Percentiles rank a stretch among this genome's conserved stretches.
Evolutionary conservation across 768 basidiomycete genomes (phyloP).

Genomic region (Boletus vermiculosoides): DNA sequence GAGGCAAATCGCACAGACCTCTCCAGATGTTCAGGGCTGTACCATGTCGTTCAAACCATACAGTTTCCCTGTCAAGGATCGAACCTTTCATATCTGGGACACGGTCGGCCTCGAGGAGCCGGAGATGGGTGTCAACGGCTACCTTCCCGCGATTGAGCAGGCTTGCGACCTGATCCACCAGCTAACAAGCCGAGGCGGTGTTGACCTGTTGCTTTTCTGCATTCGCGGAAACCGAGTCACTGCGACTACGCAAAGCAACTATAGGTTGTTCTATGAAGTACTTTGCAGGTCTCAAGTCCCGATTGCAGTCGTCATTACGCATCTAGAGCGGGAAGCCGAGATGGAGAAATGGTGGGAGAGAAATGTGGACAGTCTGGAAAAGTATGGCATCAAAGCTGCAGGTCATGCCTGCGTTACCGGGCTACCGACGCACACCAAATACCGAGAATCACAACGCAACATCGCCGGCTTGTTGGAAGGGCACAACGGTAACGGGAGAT

Average conservation of each 20-base stretch:
- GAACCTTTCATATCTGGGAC: conserved; percentile 31
- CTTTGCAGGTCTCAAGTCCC: conserved; percentile 38
- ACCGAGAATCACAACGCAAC: conserved; percentile 21
- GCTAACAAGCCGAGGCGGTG: conserved; percentile 32
- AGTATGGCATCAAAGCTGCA: conserved; percentile 26
- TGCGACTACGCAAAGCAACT: conserved; percentile 38
- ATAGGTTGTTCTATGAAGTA: conserved; percentile 41
- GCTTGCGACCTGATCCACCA: conserved; percentile 34
- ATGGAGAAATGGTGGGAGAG: conserved; percentile 39
- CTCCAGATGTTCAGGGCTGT: conserved; percentile 34
- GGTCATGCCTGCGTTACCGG: conserved; percentile 39
- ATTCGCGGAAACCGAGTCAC: conserved; percentile 43
- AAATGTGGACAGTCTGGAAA: conserved; percentile 24
- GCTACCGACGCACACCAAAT: conserved; percentile 29
- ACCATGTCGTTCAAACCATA: conserved; percentile 37
- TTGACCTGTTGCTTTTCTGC: conserved; percentile 42
- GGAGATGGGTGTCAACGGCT: conserved; percentile 24
- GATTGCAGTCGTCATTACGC: conserved; percentile 36
- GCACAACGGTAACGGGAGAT: conserved; percentile 16
- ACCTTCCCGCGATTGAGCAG: conserved; percentile 32
- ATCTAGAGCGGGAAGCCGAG: conserved; percentile 36
- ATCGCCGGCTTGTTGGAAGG: conserved; percentile 16
- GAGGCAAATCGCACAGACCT: conserved; percentile 20
- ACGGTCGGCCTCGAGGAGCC: conserved; percentile 37
- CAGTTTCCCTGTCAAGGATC: conserved; percentile 17